A percentile compares a stretch with the other conserved stretches of the same genome.
Conservation (phyloP, 225 moss, liverwort and hornwort genomes). For the Climacium dendroides region DNA sequence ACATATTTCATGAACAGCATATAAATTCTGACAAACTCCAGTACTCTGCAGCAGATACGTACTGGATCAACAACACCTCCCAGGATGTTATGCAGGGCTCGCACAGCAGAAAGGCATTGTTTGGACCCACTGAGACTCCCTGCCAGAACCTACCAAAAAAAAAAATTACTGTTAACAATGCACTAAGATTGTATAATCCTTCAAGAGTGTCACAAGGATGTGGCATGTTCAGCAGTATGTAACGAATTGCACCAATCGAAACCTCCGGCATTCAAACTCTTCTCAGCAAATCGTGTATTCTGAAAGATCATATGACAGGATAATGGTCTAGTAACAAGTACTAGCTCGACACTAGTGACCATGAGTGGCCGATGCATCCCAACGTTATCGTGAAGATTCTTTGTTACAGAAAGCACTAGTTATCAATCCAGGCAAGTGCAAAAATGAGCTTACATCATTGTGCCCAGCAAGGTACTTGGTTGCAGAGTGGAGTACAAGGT, state of each 20-base stretch:
- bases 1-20: background rate
- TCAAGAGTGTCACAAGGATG: background rate
- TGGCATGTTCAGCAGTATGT: background rate
- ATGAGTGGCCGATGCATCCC: background rate
- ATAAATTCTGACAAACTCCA: background rate
- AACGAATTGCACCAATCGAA: background rate
- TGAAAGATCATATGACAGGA: background rate
- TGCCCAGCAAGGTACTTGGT: constrained; percentile 98
- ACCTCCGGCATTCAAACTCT: background rate
- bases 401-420: background rate
- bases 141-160: constrained; percentile 64
- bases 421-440: background rate
- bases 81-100: constrained; percentile 84
- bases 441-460: constrained; percentile 65
- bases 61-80: constrained; percentile 97
- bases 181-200: background rate
- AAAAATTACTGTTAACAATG: background rate
- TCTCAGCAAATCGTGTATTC: background rate
- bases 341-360: background rate
- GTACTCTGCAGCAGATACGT: background rate
- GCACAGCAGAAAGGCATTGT: constrained; percentile 66
- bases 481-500: constrained; percentile 92
- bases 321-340: background rate
- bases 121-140: constrained; percentile 91
- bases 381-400: background rate